Conservation (phyloP, 2,329 filamentous ascomycete species). For the Metarhizium guizhouense region DNA sequence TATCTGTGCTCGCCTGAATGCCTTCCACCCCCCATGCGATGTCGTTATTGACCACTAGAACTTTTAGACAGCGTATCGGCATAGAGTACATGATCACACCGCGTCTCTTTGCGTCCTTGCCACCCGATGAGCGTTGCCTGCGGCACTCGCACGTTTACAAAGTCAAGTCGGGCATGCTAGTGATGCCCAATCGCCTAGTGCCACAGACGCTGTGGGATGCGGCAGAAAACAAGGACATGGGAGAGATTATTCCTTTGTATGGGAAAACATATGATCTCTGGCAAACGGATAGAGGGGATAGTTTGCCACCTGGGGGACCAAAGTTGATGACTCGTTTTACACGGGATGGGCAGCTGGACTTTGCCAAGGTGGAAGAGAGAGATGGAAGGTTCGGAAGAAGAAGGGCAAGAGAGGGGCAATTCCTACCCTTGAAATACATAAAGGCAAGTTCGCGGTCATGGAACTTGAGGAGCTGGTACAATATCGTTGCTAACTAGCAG, state of each 20-base stretch:
- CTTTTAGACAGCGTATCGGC: slow-evolving; percentile 54
- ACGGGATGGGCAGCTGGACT: slow-evolving; percentile 36
- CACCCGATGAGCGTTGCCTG: slow-evolving; percentile 56
- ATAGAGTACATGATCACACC: slow-evolving; percentile 83
- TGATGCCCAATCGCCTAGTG: slow-evolving; percentile 58
- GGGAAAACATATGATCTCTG: slow-evolving; percentile 82
- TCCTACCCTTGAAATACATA: slow-evolving; percentile 31
- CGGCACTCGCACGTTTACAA: slow-evolving; percentile 62
- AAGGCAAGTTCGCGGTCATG: slow-evolving; percentile 17
- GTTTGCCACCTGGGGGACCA: slow-evolving; percentile 41
- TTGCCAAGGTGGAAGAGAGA: slow-evolving; percentile 35
- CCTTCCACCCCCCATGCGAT: no score
- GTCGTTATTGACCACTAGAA: no score
- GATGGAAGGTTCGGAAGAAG: slow-evolving; percentile 39
- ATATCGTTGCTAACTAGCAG: no score
- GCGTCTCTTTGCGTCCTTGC: slow-evolving; percentile 42
- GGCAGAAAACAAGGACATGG: slow-evolving; percentile 69
- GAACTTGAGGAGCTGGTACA: no score
- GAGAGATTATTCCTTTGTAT: slow-evolving; percentile 59
- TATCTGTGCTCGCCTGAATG: no score
- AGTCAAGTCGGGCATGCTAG: slow-evolving; percentile 62
- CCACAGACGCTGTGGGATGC: slow-evolving; percentile 60
- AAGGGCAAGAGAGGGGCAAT: slow-evolving; percentile 27
- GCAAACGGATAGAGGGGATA: slow-evolving; percentile 69
- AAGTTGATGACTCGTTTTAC: slow-evolving; percentile 47